These are phyloP conservation scores for Cladosporium sp. DNA, from an alignment of 2,329 filamentous ascomycete genomes.

Conservation along the genomic window DNA sequence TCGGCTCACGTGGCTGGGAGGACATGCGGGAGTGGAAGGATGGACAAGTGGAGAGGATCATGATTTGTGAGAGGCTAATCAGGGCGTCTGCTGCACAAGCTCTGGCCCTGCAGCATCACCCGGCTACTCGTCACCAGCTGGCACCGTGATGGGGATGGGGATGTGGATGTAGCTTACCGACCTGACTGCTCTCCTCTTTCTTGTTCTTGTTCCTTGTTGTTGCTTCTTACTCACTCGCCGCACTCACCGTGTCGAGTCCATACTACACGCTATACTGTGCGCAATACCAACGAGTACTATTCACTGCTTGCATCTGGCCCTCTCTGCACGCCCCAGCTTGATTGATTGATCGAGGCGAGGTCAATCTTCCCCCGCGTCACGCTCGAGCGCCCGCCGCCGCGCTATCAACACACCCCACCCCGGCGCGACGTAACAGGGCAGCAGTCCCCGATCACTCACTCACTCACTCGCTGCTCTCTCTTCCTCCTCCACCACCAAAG, in stretches of 20 bases:
- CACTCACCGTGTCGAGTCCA: neutral
- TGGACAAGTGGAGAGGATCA: neutral
- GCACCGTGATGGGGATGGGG: neutral
- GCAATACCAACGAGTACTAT: neutral
- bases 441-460: neutral
- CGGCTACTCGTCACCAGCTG: neutral
- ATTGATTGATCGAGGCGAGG: neutral
- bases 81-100: neutral
- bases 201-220: neutral
- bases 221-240: neutral
- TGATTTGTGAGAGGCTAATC: neutral
- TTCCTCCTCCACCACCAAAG: neutral
- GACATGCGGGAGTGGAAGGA: slow-evolving; percentile 8
- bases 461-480: neutral
- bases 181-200: too few species aligned
- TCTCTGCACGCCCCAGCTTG: neutral
- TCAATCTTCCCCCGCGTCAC: neutral
- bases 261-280: neutral
- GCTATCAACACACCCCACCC: slow-evolving; percentile 7
- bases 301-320: neutral
- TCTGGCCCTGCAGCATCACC: neutral
- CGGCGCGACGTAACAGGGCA: neutral
- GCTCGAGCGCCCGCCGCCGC: neutral
- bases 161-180: too few species aligned
- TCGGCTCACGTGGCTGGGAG: slow-evolving; percentile 13